These are phyloP conservation scores for Pichia thaimueangensis DNA, from an alignment of 805 yeast genomes.

Conservation along the genomic window DNA sequence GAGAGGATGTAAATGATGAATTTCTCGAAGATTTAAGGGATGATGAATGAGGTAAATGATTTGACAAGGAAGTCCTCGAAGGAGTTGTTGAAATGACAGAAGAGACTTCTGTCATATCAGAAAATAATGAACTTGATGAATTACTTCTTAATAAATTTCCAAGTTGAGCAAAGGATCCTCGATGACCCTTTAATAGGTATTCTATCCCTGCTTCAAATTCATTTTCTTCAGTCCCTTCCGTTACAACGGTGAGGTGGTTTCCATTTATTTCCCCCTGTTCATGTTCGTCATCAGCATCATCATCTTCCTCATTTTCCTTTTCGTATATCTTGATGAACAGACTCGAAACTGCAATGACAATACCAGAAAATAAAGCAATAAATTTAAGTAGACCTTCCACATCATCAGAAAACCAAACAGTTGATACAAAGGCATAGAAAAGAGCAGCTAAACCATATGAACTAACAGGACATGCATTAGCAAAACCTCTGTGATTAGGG, in stretches of 20 bases:
- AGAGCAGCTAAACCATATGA: conserved; percentile 69
- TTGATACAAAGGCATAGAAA: conserved; percentile 52
- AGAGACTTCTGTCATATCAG: conserved; percentile 24
- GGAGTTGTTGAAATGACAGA: conserved; percentile 18
- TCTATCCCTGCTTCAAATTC: conserved; percentile 20
- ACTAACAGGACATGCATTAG: conserved; percentile 63
- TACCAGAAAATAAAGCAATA: conserved; percentile 47
- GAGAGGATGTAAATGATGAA: conserved; percentile 11
- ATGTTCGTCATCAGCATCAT: conserved; percentile 1
- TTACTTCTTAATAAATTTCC: conserved; percentile 19
- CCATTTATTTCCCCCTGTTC: neutral
- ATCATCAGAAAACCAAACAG: conserved; percentile 44
- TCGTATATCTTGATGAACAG: conserved; percentile 36
- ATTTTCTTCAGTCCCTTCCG: conserved; percentile 6
- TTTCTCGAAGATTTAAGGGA: conserved; percentile 14
- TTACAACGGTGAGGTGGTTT: neutral
- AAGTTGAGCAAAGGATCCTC: conserved; percentile 33
- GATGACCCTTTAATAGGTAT: conserved; percentile 28
- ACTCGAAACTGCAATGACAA: conserved; percentile 37
- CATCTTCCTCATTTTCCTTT: conserved; percentile 19
- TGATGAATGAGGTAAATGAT: conserved; percentile 13
- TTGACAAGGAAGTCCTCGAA: too few species aligned
- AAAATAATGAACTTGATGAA: conserved; percentile 27
- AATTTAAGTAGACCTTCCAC: conserved; percentile 52
- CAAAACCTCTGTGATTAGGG: conserved; percentile 64